Evolutionary conservation across 345 rosid species (phyloP), one percentile per base, ranked within the genome.

Genomic region (Eucalyptus cloeziana): DNA sequence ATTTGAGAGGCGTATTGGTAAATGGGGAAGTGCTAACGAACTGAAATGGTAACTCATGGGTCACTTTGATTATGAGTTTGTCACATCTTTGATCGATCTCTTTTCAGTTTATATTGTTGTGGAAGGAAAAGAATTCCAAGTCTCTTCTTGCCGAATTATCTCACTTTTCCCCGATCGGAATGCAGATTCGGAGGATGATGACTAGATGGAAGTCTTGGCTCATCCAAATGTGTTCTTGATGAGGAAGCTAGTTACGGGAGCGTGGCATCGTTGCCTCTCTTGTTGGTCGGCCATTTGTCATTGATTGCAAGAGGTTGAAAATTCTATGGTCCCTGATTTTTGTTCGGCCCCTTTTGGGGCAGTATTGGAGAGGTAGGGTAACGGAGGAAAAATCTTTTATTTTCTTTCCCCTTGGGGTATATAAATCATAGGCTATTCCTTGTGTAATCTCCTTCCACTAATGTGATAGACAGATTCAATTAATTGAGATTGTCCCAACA

Each of bases 121-220:
- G 44, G 81, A 69, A 17, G 25, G 81, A 19, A 17, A 33, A 69
- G 17, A 69, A 10, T 27, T n/a, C 4, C 13, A 9, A 69, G 44
- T 17, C 27, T 37, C 25, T n/a, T 64, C 40, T 37, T 40, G 27
- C 43, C 83, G 13, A 76, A 19, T 37, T 37, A 51, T 31, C 87
- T 86, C 37, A 51, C 31, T 86, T 81, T 40, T 86, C 51, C 86
- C 60, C 8, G 0, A 5, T 76, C 3, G 13, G 86, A 89, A 89
- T 93, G 92, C 98, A 96, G 99, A 97, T 92, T 97, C 99, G 24
- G 99, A 97, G 89, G 99, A 97, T 81, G 99, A 96, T 58, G 99
- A 96, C 86, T 96, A 97, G 96, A 87, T 86, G 89, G 89, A 50
- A 56, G 91, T 85, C 64, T 90, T 88, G 79, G 85, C 81, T 40